Conservation (phyloP, 352 stramenopile genomes). For the Saprolegnia parasitica region DNA sequence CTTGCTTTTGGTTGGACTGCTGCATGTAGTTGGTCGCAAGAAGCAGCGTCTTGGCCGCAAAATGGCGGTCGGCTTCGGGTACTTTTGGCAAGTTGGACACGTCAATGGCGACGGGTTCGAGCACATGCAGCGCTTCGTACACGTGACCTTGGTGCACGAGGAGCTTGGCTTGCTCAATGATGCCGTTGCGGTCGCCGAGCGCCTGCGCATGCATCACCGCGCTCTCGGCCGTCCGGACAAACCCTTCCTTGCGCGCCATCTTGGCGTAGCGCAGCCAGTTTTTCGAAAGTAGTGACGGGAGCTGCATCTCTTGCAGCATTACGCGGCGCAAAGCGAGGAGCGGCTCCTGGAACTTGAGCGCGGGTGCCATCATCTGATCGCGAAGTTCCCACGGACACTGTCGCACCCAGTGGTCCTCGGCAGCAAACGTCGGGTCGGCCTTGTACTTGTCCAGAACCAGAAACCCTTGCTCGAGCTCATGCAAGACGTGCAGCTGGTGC, state of each 20-base stretch:
- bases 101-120: slow-evolving; percentile 79
- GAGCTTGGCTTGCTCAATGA: slow-evolving; percentile 75
- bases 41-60: slow-evolving; percentile 86
- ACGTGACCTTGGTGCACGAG: slow-evolving; percentile 77
- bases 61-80: slow-evolving; percentile 56
- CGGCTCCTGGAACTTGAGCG: slow-evolving; percentile 76
- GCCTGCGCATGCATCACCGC: slow-evolving; percentile 82
- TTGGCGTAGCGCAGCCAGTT: slow-evolving; percentile 85
- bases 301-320: slow-evolving; percentile 33
- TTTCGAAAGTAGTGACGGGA: slow-evolving; percentile 39
- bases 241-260: slow-evolving; percentile 76
- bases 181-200: slow-evolving; percentile 65
- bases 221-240: slow-evolving; percentile 70
- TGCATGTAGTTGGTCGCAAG: slow-evolving; percentile 96
- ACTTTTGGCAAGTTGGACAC: slow-evolving; percentile 66
- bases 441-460: slow-evolving; percentile 44
- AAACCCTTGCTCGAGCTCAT: slow-evolving; percentile 69
- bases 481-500: slow-evolving; percentile 70
- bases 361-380: slow-evolving; percentile 65
- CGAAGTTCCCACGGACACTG: slow-evolving; percentile 67
- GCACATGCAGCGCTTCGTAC: slow-evolving; percentile 77
- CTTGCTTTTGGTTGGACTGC: slow-evolving; percentile 90
- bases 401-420: slow-evolving; percentile 42
- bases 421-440: slow-evolving; percentile 18
- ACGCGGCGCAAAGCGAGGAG: slow-evolving; percentile 78